These are phyloP conservation scores for Yamadazyma trypodendri DNA, from an alignment of 1,139 yeast species.

Conservation along the genomic window DNA sequence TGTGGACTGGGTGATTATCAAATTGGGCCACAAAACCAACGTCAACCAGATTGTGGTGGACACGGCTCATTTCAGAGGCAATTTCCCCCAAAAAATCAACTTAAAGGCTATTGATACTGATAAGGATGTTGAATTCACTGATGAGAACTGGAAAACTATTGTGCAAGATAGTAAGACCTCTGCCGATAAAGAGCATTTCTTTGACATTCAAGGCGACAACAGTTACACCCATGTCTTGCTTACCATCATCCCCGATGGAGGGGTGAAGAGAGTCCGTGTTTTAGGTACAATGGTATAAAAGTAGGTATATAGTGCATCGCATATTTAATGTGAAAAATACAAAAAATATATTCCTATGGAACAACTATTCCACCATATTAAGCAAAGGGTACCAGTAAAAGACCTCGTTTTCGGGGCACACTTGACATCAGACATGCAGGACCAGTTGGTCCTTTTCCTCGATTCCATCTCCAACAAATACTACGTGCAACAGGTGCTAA, in stretches of 20 bases:
- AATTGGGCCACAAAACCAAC: conserved; percentile 65
- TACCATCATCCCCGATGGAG: conserved; percentile 93
- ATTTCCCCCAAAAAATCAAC: conserved; percentile 78
- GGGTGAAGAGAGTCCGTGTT: conserved; percentile 85
- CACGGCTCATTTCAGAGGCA: conserved; percentile 92
- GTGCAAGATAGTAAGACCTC: conserved; percentile 72
- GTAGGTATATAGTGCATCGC: neutral
- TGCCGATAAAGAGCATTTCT: conserved; percentile 77
- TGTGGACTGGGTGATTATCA: conserved; percentile 84
- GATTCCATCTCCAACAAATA: conserved; percentile 35
- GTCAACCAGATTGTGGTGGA: conserved; percentile 68
- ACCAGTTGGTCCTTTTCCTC: conserved; percentile 7
- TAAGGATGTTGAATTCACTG: conserved; percentile 34
- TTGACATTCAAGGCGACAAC: conserved; percentile 28
- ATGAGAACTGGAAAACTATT: conserved; percentile 57
- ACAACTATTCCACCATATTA: conserved; percentile 3
- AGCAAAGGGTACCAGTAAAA: conserved; percentile 15
- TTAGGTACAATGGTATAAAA: conserved; percentile 51
- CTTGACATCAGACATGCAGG: neutral
- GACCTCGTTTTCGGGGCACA: conserved; percentile 3
- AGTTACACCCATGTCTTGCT: conserved; percentile 66
- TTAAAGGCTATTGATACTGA: conserved; percentile 49
- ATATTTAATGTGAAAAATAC: neutral
- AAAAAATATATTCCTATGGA: conserved; percentile 1
- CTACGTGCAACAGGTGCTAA: conserved; percentile 49